Conservation (phyloP, 148 eudicot species). For the Heliamphora exappendiculata region DNA sequence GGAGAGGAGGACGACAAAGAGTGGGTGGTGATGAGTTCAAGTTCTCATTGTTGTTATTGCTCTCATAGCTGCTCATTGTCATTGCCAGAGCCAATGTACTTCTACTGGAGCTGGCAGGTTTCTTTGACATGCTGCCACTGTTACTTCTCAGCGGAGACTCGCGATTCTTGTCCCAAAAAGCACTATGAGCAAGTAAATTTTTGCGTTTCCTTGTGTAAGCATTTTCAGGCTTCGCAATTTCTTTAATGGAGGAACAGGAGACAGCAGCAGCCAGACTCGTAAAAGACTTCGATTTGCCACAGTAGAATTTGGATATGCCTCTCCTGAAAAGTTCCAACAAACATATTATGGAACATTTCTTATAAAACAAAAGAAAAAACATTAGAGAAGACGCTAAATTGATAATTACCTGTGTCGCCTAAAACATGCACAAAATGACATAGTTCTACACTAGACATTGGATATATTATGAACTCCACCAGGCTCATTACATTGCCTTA, state of each 20-base stretch:
- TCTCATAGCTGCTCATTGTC: conserved; percentile 25
- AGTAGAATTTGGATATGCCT: conserved; percentile 51
- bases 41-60: conserved; percentile 25
- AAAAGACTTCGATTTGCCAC: conserved; percentile 66
- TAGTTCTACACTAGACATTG: not conserved
- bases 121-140: conserved; percentile 32
- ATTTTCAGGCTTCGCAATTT: conserved; percentile 55
- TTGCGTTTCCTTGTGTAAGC: conserved; percentile 52
- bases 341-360: not conserved
- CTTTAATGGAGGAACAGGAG: conserved; percentile 41
- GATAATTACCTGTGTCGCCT: not conserved
- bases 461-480: not conserved
- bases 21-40: conserved; percentile 35
- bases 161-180: conserved; percentile 26
- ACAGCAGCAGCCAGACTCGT: conserved; percentile 50
- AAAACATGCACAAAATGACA: not conserved
- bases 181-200: conserved; percentile 41
- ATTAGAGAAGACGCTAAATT: not conserved
- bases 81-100: conserved; percentile 24
- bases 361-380: not conserved
- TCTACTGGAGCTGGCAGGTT: conserved; percentile 31
- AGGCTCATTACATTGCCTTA: not conserved
- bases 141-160: conserved; percentile 8
- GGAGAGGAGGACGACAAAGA: conserved; percentile 40
- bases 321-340: conserved; percentile 31